Evolutionary conservation across 2,329 filamentous ascomycete genomes (phyloP), one percentile per base, ranked within the genome.

Genomic region (Xylaria sp.): DNA sequence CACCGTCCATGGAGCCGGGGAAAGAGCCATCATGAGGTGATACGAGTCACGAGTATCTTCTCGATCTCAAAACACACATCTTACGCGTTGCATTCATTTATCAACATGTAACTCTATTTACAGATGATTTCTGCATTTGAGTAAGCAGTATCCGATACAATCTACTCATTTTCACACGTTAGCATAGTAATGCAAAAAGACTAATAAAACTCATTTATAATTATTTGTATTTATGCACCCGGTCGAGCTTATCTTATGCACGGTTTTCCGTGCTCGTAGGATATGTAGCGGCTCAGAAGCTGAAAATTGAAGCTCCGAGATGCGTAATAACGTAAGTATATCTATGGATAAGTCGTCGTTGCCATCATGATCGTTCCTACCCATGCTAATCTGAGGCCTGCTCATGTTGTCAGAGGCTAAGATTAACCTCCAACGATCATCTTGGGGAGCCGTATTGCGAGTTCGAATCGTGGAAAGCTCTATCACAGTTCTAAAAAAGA

Each of bases 331-430:
- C 2, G 60, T 61, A 56, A 18, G 3, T 18, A 13, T 8, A 48
- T 46, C 15, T 49, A 66, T 62, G 43, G 31, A 49, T 41, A 56
- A 28, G 36, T 2, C 13, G 18, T 41, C 28, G 33, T 58, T 13
- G 7, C n/a, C 28, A 18, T 33, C 23, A 31, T 39, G 15, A 13
- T 43, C 12, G 3, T n/a, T 6, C 39, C 5, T 39, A 15, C 10
- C 8, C n/a, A 41, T 52, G 31, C 56, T 31, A 49, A 36, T 36
- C 6, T 10, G 33, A 36, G 33, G 33, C 33, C 33, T 36, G 33
- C 33, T 10, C 33, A 36, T 36, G 33, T 36, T 36, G 9, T 28
- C 41, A 7, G 1, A 33, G 23, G 13, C 46, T 20, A 12, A 2
- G 5, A 25, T 41, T 8, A 23, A 10, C n/a, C 18, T 48, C 28